These are phyloP conservation scores for Geotrichum carabidarum DNA, from an alignment of 1,139 yeast species.

Conservation along the genomic window DNA sequence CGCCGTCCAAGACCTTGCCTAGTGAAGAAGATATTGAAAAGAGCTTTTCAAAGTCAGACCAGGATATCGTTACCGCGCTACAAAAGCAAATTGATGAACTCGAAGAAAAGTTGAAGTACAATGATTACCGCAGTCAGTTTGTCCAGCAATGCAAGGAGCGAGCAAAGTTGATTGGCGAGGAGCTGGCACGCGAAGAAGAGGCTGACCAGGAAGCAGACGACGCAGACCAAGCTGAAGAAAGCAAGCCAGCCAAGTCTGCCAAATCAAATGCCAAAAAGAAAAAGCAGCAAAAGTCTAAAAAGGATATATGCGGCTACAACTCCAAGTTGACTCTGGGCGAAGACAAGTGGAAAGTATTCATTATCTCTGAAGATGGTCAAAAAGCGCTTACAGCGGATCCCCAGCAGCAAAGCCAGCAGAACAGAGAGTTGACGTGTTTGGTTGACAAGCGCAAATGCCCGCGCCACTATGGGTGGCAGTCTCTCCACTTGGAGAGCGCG, in stretches of 20 bases:
- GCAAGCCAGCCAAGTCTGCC: not conserved
- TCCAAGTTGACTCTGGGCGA: conserved; percentile 30
- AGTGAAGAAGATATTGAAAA: conserved; percentile 17
- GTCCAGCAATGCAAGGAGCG: conserved; percentile 19
- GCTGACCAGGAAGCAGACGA: conserved; percentile 22
- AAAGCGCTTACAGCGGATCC: conserved; percentile 15
- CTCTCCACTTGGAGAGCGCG: conserved; percentile 45
- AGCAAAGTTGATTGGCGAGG: conserved; percentile 17
- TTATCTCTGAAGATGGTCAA: conserved; percentile 9
- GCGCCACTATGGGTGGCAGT: conserved; percentile 65
- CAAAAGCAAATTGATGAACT: conserved; percentile 21
- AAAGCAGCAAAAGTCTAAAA: conserved; percentile 24
- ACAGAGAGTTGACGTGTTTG: conserved; percentile 44
- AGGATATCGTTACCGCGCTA: conserved; percentile 29
- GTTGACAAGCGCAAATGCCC: conserved; percentile 62
- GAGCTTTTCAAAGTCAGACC: conserved; percentile 23
- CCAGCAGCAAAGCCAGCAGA: conserved; percentile 10
- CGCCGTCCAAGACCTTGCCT: conserved; percentile 15
- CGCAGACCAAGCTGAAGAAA: not conserved
- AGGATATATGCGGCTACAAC: conserved; percentile 45
- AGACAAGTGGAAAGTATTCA: conserved; percentile 22
- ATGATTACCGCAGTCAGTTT: conserved; percentile 20
- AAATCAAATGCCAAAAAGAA: conserved; percentile 6
- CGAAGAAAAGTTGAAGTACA: conserved; percentile 22
- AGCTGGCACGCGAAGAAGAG: conserved; percentile 17